Base-by-base conservation (phyloP, 31 red algal species). In the Odonthalia washingtoniensis region DNA sequence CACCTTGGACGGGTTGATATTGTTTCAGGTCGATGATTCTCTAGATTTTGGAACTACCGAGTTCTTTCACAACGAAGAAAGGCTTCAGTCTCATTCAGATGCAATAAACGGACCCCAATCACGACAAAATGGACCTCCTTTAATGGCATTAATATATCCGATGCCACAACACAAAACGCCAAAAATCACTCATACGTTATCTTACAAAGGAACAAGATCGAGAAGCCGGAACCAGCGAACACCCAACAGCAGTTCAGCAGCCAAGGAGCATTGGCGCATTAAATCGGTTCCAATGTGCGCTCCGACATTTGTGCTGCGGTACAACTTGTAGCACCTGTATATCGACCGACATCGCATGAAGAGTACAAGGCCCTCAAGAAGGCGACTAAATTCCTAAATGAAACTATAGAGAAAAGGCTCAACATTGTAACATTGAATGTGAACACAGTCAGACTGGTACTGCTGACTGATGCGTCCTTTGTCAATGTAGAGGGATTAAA, bases 241-340 rank as follows among this genome's bases (percentile, higher is more conserved):
- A 21, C 9, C 9, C 12, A 21, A 57, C 9, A 57, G 21, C 21
- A 9, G 21, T 66, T 82, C 30, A 2, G 31, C 2, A 66, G 34
- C 43, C 6, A 18, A 1, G 4, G 62, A 1, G 37, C 78, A 26
- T 1, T 2, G 26, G 5, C 43, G 18, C 78, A 82, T 21, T 82
- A 82, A n/a, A 68, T 67, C 27, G 34, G 61, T 1, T 5, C 4
- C 61, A 65, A 62, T 18, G 6, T 5, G 1, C 1, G 78, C 5
- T 61, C 78, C 2, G 32, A 82, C 62, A 39, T 82, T 39, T 82
- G 78, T 30, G 78, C 78, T n/a, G 1, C 78, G 1, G 52, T 82
- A 1, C 78, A 82, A 44, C 52, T 82, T 14, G 1, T 82, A 1
- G 52, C 61, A 9, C 61, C 3, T 26, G 60, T 1, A 40, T 1